Conservation (phyloP, 2,329 filamentous ascomycete species). For the Celoporthe dispersa region DNA sequence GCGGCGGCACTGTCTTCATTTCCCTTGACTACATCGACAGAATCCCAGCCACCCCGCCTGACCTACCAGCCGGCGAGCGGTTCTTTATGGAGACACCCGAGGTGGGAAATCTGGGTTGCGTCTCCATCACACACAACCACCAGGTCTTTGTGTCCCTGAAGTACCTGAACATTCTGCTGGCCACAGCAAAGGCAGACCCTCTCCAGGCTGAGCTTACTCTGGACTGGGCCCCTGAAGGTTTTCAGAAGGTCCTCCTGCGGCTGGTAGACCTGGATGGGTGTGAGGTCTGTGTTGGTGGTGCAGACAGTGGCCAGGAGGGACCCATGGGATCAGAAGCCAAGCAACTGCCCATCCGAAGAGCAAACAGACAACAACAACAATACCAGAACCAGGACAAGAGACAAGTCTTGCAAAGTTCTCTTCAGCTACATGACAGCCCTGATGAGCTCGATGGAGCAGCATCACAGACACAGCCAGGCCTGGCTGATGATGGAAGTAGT, state of each 20-base stretch:
- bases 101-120: no score
- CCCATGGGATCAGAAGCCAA: no score
- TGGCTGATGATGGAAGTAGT: neutral
- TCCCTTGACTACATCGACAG: slow-evolving; percentile 2
- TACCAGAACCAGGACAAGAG: neutral
- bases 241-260: neutral
- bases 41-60: neutral
- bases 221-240: neutral
- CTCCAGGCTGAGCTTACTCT: neutral
- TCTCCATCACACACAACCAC: neutral
- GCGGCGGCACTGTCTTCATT: neutral
- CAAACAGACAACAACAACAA: neutral
- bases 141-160: neutral
- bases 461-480: neutral
- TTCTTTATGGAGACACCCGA: neutral
- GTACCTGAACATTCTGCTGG: neutral
- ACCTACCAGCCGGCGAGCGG: neutral
- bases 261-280: neutral
- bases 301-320: neutral
- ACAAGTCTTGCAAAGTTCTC: no score
- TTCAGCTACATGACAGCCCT: neutral
- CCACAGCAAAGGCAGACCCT: neutral
- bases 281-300: neutral
- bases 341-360: neutral
- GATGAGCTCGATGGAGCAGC: neutral